These are phyloP conservation scores for Syzygium aromaticum DNA, from an alignment of 345 rosid genomes.

Conservation along the genomic window DNA sequence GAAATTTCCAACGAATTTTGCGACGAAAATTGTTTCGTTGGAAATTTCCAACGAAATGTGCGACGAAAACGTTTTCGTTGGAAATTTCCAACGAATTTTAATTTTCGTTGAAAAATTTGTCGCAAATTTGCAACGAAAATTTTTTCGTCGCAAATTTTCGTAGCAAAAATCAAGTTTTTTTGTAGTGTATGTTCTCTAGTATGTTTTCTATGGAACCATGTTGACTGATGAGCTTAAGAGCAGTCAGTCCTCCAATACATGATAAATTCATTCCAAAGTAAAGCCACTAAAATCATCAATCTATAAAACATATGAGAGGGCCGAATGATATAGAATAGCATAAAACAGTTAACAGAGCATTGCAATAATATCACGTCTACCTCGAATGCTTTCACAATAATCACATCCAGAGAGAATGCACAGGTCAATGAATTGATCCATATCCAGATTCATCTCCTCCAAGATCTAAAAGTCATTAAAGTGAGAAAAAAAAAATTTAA, in stretches of 20 bases:
- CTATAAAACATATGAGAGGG: not conserved
- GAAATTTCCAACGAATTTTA: no score
- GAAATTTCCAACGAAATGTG: no score
- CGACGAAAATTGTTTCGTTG: no score
- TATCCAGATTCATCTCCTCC: conserved; percentile 68
- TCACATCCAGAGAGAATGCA: conserved; percentile 96
- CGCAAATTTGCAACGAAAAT: no score
- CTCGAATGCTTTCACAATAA: conserved; percentile 92
- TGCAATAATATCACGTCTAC: conserved; percentile 8
- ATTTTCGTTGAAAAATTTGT: no score
- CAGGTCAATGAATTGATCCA: conserved; percentile 94
- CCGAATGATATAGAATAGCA: not conserved
- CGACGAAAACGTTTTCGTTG: no score
- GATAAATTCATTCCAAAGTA: not conserved
- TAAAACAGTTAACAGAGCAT: not conserved
- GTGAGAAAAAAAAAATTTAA: not conserved
- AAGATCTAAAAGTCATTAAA: conserved; percentile 40
- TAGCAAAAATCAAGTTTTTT: no score
- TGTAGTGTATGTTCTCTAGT: no score
- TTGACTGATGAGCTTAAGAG: conserved; percentile 63
- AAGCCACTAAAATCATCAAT: not conserved
- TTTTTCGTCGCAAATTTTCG: no score
- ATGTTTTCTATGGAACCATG: no score
- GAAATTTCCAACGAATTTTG: no score
- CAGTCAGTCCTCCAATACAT: conserved; percentile 86